Percentiles rank a stretch among this genome's conserved stretches.
phyloP scores from a whole-genome alignment of 2,329 filamentous ascomycete species.

The Juglanconis oblonga region DNA sequence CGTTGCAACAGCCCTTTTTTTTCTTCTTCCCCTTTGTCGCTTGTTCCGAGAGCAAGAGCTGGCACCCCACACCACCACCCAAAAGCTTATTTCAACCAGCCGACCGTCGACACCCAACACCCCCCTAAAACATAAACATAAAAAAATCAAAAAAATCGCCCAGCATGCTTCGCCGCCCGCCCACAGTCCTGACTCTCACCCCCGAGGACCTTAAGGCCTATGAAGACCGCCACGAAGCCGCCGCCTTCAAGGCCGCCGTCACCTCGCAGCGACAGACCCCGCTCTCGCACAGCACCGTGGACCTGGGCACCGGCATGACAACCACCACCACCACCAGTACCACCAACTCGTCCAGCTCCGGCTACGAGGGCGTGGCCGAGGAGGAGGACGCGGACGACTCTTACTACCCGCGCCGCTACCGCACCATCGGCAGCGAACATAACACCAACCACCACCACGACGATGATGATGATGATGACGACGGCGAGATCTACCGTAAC shows the following conservation, averaged over 20 bases:
- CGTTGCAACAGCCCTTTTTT: too few relatives aligned
- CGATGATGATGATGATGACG: slow-evolving; percentile 7
- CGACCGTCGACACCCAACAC: too few relatives aligned
- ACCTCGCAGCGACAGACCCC: background rate
- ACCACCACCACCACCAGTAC: slow-evolving; percentile 1
- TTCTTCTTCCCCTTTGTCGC: too few relatives aligned
- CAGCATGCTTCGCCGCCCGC: slow-evolving; percentile 45
- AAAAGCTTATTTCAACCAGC: too few relatives aligned
- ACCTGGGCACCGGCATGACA: background rate
- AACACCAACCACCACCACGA: too few relatives aligned
- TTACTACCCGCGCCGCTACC: slow-evolving; percentile 15
- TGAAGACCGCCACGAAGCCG: slow-evolving; percentile 55
- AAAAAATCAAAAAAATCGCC: background rate
- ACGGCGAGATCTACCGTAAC: slow-evolving; percentile 16
- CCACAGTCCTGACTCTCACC: slow-evolving; percentile 67
- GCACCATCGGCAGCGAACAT: too few relatives aligned
- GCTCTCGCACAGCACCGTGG: background rate
- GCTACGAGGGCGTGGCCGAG: slow-evolving; percentile 24
- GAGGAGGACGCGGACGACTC: slow-evolving; percentile 2
- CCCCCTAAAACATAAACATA: too few relatives aligned
- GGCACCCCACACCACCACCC: too few relatives aligned
- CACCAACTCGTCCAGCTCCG: slow-evolving; percentile 12
- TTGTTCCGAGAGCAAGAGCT: too few relatives aligned
- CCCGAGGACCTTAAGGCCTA: slow-evolving; percentile 68
- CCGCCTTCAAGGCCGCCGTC: slow-evolving; percentile 28